Evolutionary conservation across 345 rosid genomes (phyloP).

Genomic region (Arabis hirsuta): DNA sequence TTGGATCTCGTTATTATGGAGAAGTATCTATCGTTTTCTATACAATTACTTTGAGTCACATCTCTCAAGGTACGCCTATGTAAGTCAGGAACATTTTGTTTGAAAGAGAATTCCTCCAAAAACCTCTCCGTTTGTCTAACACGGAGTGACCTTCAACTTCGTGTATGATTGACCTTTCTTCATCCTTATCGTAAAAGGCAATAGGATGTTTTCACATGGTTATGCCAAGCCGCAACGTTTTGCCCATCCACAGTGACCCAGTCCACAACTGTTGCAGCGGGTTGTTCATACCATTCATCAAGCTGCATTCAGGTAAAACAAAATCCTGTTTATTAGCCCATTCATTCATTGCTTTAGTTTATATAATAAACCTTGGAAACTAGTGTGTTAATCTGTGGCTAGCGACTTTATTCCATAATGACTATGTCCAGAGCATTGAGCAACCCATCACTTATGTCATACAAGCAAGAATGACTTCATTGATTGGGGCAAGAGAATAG

Average conservation of each 20-base stretch:
- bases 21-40: conserved; percentile 1
- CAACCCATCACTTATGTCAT: conserved; percentile 8
- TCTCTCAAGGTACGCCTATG: neutral
- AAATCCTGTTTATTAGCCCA: neutral
- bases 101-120: neutral
- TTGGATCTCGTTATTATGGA: conserved; percentile 3
- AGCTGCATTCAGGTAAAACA: conserved; percentile 54
- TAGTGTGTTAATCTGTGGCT: neutral
- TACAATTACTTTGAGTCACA: neutral
- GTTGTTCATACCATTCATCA: conserved; percentile 95
- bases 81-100: conserved; percentile 7
- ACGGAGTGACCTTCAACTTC: neutral
- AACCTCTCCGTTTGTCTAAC: conserved; percentile 9
- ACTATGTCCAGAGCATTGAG: neutral
- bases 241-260: conserved; percentile 88
- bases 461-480: no score
- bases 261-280: conserved; percentile 84
- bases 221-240: conserved; percentile 77
- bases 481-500: neutral
- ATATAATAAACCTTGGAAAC: neutral
- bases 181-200: conserved; percentile 70
- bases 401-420: neutral
- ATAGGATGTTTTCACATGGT: conserved; percentile 85
- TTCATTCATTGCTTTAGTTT: neutral
- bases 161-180: conserved; percentile 27